Evolutionary conservation across 306 rosid genomes (phyloP), one percentile per base, ranked within the genome.

Genomic region (Lathyrus oleraceus): DNA sequence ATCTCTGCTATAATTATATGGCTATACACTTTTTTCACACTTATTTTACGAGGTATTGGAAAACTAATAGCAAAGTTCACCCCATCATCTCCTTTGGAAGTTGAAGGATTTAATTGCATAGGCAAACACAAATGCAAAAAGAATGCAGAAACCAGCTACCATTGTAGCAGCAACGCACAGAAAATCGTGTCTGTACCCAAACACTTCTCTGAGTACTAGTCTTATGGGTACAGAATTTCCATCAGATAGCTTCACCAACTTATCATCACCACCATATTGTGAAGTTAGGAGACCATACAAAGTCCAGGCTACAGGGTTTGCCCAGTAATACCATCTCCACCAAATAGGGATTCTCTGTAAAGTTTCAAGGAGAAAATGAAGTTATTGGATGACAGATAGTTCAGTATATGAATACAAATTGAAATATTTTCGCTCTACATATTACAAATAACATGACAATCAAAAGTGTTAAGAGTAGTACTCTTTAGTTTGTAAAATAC

Each of bases 281-380:
- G 99, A 95, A 56, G 85, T 83, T 47, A 88, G 57, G 36, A 95
- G 97, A 65, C 99, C 99, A 76, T 95, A 91, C 32, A 95, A 80
- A 80, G 86, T 85, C 99, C 99, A 95, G 63, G 99, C 95, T 28
- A 95, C 79, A 25, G 97, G 99, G 76, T 95, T 89, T 44, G 96
- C 99, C 99, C 99, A 95, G 76, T 89, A 95, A 79, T 95, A 95
- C 99, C 99, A 95, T 86, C 97, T 89, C 99, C 99, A 95, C 99
- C 99, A 95, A 54, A 95, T 67, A n/a, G 99, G 99, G 43, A 95
- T 91, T 82, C 96, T 85, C 99, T 95, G 96, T 67, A 17, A 17
- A 77, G 82, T 67, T 79, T 43, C 9, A 59, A 71, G 42, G 45
- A 67, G 12, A 58, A 62, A 17, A 71, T 54, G 11, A 27, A 12